phyloP scores from a whole-genome alignment of 1,139 yeast species.

The Arxiozyma slooffiae region DNA sequence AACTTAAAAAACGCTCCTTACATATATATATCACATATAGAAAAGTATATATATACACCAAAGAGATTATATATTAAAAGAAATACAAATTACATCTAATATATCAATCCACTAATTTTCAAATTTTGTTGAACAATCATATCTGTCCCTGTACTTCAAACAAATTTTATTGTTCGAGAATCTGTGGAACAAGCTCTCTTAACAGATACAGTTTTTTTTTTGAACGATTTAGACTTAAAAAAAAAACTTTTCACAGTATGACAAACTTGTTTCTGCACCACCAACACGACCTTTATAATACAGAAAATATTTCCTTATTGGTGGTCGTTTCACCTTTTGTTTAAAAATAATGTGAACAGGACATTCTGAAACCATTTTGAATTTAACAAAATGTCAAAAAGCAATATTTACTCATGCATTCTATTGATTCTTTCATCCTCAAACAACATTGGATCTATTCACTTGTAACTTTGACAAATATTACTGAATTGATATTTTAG shows the following conservation, averaged over 20 bases:
- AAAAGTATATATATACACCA: slow-evolving; percentile 1
- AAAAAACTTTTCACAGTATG: slow-evolving; percentile 58
- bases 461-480: slow-evolving; percentile 81
- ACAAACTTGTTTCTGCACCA: slow-evolving; percentile 55
- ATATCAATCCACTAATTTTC: slow-evolving; percentile 73
- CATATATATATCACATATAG: not conserved
- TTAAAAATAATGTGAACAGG: slow-evolving; percentile 79
- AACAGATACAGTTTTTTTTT: slow-evolving; percentile 70
- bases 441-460: slow-evolving; percentile 88
- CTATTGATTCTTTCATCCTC: slow-evolving; percentile 87
- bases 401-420: slow-evolving; percentile 79
- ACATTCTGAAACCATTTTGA: slow-evolving; percentile 78
- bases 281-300: slow-evolving; percentile 55
- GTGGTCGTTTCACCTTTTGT: slow-evolving; percentile 54
- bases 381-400: slow-evolving; percentile 78
- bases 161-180: slow-evolving; percentile 76
- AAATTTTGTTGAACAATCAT: slow-evolving; percentile 76
- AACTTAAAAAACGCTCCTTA: not conserved
- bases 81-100: not conserved
- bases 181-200: slow-evolving; percentile 97
- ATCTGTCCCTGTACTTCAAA: slow-evolving; percentile 86
- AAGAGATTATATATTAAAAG: not conserved
- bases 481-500: slow-evolving; percentile 79
- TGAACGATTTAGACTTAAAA: slow-evolving; percentile 52
- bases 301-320: slow-evolving; percentile 61